A percentile compares a stretch with the other conserved stretches of the same genome.
Conservation (phyloP, 129 eudicot species). For the Heracleum sosnowskyi region DNA sequence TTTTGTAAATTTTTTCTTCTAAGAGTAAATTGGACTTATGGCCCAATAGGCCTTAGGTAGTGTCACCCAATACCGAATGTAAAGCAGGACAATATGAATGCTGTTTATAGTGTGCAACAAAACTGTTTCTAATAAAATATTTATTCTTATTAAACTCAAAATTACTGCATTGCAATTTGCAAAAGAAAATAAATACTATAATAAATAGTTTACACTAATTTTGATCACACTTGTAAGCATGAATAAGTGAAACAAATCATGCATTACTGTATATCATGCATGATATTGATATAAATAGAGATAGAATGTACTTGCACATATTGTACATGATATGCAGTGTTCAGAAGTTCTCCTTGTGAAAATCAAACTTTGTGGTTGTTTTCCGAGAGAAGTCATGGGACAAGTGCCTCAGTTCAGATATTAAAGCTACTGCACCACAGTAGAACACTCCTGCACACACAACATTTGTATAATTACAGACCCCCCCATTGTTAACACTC, state of each 20-base stretch:
- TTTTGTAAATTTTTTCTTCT: too few relatives aligned
- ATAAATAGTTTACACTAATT: neutral
- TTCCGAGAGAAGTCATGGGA: slow-evolving; percentile 46
- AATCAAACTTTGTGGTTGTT: slow-evolving; percentile 44
- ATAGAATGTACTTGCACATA: neutral
- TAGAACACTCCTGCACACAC: slow-evolving; percentile 51
- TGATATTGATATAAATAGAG: neutral
- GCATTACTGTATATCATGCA: neutral
- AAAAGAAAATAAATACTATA: too few relatives aligned
- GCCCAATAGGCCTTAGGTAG: too few relatives aligned
- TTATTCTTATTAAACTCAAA: neutral
- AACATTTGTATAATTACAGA: neutral
- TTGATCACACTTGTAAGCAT: neutral
- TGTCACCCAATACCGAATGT: too few relatives aligned
- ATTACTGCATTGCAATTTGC: neutral
- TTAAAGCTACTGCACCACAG: slow-evolving; percentile 53
- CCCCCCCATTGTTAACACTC: neutral
- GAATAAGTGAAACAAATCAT: neutral
- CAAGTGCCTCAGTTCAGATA: slow-evolving; percentile 38
- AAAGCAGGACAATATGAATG: too few relatives aligned
- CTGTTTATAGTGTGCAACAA: too few relatives aligned
- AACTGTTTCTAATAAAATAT: too few relatives aligned
- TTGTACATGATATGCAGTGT: neutral
- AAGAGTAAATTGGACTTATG: too few relatives aligned
- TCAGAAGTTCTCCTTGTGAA: slow-evolving; percentile 63